Evolutionary conservation across 1,284 basidiomycete species (phyloP), one percentile per base, ranked within the genome.

Genomic region (Ustilago cynodontis): DNA sequence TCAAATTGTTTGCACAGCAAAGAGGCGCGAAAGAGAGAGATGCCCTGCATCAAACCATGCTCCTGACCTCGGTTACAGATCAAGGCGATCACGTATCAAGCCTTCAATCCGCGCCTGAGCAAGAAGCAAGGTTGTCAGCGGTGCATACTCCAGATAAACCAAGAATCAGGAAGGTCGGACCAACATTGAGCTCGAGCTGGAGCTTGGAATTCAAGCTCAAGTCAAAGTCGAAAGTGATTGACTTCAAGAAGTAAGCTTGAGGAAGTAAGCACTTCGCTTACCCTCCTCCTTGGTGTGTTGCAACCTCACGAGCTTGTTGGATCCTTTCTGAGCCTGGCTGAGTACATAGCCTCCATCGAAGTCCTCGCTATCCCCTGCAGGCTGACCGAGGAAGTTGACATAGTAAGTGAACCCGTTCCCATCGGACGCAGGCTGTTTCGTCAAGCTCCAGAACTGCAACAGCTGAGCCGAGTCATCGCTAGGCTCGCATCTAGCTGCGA

Each of bases 401-500:
- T 77, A 77, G 70, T 73, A 73, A 31, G 31, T 22, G 26, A 49
- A 71, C 47, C 51, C 50, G 58, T 53, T 58, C 6, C 16, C 70
- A 11, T 60, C 55, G 22, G 50, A 50, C 28, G 60, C 58, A 11
- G 67, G 70, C 66, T 72, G 71, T 35, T 77, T 70, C 60, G 77
- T 76, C 45, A 79, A 47, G 55, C 62, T 73, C 73, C 72, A 79
- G 64, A 70, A 77, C 64, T 79, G 77, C 18, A 62, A 33, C 29
- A 79, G 49, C 62, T 79, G 77, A 43, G 55, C 73, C 35, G 77
- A 79, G 47, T 79, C 77, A 52, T 79, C 77, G 26, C 59, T 60
- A 22, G 57, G 50, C 1, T 62, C 52, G 58, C 77, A 79, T 41
- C 61, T 70, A 56, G 53, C 77, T 3, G 75, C 66, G 51, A 77